These are phyloP conservation scores for Naganishia sp. DNA, from an alignment of 1,284 basidiomycete genomes.

Conservation along the genomic window DNA sequence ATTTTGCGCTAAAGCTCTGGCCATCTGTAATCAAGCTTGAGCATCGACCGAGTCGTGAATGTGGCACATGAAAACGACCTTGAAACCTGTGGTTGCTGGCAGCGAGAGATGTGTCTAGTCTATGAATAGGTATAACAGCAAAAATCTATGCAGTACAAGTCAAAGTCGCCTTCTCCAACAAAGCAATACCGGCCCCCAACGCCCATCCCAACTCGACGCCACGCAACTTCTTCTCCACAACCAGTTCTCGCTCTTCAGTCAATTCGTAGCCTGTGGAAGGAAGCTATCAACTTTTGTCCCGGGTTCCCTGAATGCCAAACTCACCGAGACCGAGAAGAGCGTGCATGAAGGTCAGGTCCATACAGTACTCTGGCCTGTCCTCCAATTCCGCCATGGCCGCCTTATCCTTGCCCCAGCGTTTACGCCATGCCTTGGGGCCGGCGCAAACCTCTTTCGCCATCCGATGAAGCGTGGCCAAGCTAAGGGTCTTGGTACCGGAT, in stretches of 20 bases:
- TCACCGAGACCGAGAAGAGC: constrained; percentile 68
- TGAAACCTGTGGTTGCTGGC: too few relatives aligned
- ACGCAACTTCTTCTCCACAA: constrained; percentile 82
- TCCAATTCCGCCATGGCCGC: constrained; percentile 72
- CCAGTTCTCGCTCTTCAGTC: constrained; percentile 64
- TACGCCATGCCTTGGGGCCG: constrained; percentile 65
- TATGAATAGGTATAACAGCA: too few relatives aligned
- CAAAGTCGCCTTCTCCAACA: constrained; percentile 56
- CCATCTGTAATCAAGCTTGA: too few relatives aligned
- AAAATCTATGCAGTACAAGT: constrained; percentile 46
- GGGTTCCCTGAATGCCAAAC: not conserved
- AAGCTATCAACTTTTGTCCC: not conserved
- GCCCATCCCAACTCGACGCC: constrained; percentile 96
- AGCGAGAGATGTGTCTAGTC: not conserved
- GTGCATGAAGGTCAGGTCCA: constrained; percentile 95
- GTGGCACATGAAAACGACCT: too few relatives aligned
- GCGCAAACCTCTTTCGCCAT: constrained; percentile 72
- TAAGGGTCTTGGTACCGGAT: constrained; percentile 52
- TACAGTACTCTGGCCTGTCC: constrained; percentile 86
- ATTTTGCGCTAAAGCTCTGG: too few relatives aligned
- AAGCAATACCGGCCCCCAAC: constrained; percentile 76
- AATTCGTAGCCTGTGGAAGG: constrained; percentile 70
- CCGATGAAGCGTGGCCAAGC: constrained; percentile 64
- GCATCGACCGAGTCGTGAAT: too few relatives aligned
- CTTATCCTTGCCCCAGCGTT: constrained; percentile 54